Percentiles rank a stretch among this genome's conserved stretches.
phyloP scores from a whole-genome alignment of 192 early-diverging fungal species.

The Gonapodya sp. region DNA sequence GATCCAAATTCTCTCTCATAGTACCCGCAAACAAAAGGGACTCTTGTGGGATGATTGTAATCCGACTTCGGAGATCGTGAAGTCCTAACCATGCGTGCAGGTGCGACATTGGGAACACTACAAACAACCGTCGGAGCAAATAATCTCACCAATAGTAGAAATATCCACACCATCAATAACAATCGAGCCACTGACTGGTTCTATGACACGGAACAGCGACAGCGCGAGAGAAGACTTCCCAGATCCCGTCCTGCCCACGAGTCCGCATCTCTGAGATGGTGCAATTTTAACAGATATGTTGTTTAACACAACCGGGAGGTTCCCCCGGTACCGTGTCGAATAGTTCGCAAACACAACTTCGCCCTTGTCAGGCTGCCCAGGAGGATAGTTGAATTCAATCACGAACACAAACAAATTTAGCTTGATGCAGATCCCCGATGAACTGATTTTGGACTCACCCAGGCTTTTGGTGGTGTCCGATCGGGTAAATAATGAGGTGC shows the following conservation, averaged over 20 bases:
- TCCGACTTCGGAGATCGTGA: conserved; percentile 35
- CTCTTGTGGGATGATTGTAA: conserved; percentile 76
- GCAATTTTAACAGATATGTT: conserved; percentile 20
- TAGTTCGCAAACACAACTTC: conserved; percentile 14
- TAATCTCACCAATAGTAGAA: neutral
- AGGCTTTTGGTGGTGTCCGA: conserved; percentile 10
- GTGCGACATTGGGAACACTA: too few species aligned
- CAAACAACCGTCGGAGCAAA: conserved; percentile 22
- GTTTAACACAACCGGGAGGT: conserved; percentile 1
- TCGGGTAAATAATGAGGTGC: neutral
- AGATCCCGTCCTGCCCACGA: conserved; percentile 55
- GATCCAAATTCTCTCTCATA: conserved; percentile 40
- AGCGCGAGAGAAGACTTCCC: conserved; percentile 30
- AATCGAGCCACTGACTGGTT: conserved; percentile 43
- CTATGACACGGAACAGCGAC: conserved; percentile 26
- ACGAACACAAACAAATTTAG: conserved; percentile 22
- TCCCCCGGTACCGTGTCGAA: conserved; percentile 14
- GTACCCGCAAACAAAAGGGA: conserved; percentile 45
- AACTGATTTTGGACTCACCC: conserved; percentile 23
- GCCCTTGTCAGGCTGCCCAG: conserved; percentile 2
- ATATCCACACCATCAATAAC: conserved; percentile 28
- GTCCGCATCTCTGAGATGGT: conserved; percentile 21
- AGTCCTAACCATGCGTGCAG: conserved; percentile 14
- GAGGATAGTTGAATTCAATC: neutral
- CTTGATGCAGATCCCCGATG: too few species aligned